phyloP scores from a whole-genome alignment of 768 basidiomycete genomes.

The Terana coerulea region DNA sequence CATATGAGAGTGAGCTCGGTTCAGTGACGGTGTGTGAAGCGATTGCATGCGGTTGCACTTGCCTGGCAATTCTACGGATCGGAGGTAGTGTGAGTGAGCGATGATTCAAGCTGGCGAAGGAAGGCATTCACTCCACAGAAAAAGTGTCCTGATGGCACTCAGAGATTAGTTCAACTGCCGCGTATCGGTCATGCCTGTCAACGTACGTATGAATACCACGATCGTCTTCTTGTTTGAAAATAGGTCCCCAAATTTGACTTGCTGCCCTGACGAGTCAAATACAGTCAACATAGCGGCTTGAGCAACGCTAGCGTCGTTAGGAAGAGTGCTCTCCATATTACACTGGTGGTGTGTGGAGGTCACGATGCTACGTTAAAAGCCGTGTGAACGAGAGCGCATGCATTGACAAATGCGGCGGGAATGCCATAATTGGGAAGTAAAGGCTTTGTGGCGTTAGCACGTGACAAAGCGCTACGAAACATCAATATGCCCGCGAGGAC shows the following conservation, averaged over 20 bases:
- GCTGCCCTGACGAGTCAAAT: conserved; percentile 41
- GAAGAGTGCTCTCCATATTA: conserved; percentile 1
- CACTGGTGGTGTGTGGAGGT: neutral
- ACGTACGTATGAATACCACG: conserved; percentile 59
- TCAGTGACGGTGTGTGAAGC: neutral
- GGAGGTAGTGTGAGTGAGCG: neutral
- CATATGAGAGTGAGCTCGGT: neutral
- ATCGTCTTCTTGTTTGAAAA: conserved; percentile 48
- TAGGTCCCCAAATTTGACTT: conserved; percentile 49
- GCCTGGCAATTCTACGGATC: conserved; percentile 41
- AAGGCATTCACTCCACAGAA: conserved; percentile 52
- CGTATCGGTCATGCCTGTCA: conserved; percentile 1
- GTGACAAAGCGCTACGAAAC: too few relatives aligned
- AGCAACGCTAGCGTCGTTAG: conserved; percentile 24
- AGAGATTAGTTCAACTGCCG: neutral
- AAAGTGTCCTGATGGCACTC: conserved; percentile 48
- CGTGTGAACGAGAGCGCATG: neutral
- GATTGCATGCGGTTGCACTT: conserved; percentile 5
- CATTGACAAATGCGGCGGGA: too few relatives aligned
- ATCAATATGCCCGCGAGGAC: too few relatives aligned
- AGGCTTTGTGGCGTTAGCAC: too few relatives aligned
- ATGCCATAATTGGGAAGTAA: too few relatives aligned
- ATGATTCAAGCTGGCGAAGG: neutral
- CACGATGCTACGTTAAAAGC: neutral
- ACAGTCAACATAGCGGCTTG: conserved; percentile 39